phyloP scores from a whole-genome alignment of 2,329 filamentous ascomycete genomes.

The Epichloe coenophiala region DNA sequence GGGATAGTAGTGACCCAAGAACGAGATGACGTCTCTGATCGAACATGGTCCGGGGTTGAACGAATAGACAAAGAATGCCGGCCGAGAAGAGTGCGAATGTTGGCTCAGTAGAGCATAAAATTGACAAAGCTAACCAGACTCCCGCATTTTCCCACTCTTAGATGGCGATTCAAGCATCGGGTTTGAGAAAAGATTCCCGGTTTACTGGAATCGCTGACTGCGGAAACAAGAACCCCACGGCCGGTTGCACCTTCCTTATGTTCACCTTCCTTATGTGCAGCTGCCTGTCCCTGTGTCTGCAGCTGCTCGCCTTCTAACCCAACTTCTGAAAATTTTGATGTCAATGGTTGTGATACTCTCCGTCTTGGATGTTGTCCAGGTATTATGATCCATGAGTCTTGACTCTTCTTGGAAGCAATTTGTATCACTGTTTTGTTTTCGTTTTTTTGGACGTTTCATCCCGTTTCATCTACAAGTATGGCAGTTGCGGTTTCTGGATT shows the following conservation, averaged over 20 bases:
- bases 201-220: background rate
- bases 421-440: conserved; percentile 19
- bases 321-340: conserved; percentile 9
- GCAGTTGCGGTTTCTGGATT: conserved; percentile 15
- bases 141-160: background rate
- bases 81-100: background rate
- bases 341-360: conserved; percentile 24
- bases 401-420: conserved; percentile 26
- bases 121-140: background rate
- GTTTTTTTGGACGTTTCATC: conserved; percentile 18
- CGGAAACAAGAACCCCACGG: background rate
- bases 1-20: background rate
- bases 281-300: background rate
- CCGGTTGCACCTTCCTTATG: background rate
- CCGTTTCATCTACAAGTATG: conserved; percentile 19
- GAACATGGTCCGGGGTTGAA: background rate
- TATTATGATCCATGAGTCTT: background rate
- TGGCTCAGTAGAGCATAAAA: background rate
- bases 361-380: conserved; percentile 21
- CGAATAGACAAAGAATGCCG: background rate
- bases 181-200: background rate
- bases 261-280: background rate
- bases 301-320: conserved; percentile 6
- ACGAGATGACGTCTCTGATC: background rate
- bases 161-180: background rate